Percentiles rank a stretch among this genome's conserved stretches.
Conservation (phyloP, 257 asterid species). For the Cordia subcordata region DNA sequence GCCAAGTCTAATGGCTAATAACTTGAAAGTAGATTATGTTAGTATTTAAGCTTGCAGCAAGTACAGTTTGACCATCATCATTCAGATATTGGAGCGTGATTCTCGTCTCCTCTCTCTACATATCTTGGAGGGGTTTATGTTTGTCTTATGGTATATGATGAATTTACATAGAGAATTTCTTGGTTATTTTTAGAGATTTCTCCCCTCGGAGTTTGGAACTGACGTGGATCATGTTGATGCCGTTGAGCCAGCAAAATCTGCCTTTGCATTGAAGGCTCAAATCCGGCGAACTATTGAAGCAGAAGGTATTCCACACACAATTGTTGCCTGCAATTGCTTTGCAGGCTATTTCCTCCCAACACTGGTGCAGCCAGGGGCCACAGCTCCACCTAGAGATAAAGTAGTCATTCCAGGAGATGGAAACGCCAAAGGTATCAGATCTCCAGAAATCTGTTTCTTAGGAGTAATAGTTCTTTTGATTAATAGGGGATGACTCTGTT, state of each 20-base stretch:
- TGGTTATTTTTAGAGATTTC: conserved; percentile 35
- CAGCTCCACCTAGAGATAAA: conserved; percentile 17
- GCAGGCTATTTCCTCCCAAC: conserved; percentile 11
- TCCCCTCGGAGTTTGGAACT: conserved; percentile 54
- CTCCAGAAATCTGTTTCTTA: too few relatives aligned
- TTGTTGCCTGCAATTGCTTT: conserved; percentile 3
- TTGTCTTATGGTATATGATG: neutral
- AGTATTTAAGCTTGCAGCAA: too few relatives aligned
- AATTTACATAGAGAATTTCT: conserved; percentile 1
- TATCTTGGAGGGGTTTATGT: too few relatives aligned
- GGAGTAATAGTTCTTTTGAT: neutral
- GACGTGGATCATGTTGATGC: conserved; percentile 49
- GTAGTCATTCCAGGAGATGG: conserved; percentile 61
- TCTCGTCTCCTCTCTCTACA: too few relatives aligned
- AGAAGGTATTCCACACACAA: conserved; percentile 17
- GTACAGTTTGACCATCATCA: too few relatives aligned
- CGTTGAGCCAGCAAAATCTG: conserved; percentile 29
- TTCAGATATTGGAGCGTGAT: too few relatives aligned
- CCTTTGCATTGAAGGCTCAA: conserved; percentile 2
- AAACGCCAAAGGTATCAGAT: conserved; percentile 44
- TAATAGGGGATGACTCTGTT: neutral
- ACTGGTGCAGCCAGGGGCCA: conserved; percentile 2
- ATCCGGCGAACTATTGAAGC: conserved; percentile 13
- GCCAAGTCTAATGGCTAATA: too few relatives aligned
- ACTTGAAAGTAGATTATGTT: too few relatives aligned